These are phyloP conservation scores for Syncephalis fuscata DNA, from an alignment of 371 early-diverging fungal species.

Conservation along the genomic window DNA sequence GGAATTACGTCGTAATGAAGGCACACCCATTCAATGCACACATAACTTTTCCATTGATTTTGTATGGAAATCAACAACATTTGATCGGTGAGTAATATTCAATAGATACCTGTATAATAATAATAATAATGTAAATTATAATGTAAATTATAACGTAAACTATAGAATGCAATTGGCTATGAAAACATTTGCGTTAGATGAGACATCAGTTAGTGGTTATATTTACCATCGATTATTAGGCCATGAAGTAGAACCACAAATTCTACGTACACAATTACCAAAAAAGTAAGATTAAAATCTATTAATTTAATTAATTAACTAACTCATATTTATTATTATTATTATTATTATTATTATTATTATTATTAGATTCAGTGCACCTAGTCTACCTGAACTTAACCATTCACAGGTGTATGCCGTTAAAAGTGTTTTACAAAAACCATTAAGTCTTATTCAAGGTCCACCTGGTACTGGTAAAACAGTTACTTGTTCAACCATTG, in stretches of 20 bases:
- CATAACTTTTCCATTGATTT: conserved; percentile 94
- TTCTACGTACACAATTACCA: conserved; percentile 58
- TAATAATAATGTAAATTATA: too few relatives aligned
- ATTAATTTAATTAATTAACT: conserved; percentile 4
- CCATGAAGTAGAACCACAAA: conserved; percentile 75
- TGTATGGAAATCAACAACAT: conserved; percentile 96
- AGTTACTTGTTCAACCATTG: conserved; percentile 92
- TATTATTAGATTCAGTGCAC: conserved; percentile 71
- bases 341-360: conserved; percentile 5
- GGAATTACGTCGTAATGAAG: conserved; percentile 48
- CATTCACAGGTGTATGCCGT: conserved; percentile 94
- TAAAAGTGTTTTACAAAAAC: conserved; percentile 74
- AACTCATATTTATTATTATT: not conserved
- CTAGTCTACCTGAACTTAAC: conserved; percentile 91
- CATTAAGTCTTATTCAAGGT: conserved; percentile 93
- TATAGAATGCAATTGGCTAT: conserved; percentile 85
- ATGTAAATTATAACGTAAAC: conserved; percentile 22
- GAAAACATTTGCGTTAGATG: conserved; percentile 90
- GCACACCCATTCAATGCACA: conserved; percentile 72
- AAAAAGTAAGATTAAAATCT: conserved; percentile 26
- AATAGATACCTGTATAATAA: too few relatives aligned
- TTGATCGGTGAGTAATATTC: conserved; percentile 86
- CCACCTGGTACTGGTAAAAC: conserved; percentile 98
- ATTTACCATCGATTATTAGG: conserved; percentile 88
- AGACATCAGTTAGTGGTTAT: conserved; percentile 83